A percentile compares a stretch with the other conserved stretches of the same genome.
Conservation (phyloP, 495 filamentous ascomycete genomes). For the Aspergillus diversus region DNA sequence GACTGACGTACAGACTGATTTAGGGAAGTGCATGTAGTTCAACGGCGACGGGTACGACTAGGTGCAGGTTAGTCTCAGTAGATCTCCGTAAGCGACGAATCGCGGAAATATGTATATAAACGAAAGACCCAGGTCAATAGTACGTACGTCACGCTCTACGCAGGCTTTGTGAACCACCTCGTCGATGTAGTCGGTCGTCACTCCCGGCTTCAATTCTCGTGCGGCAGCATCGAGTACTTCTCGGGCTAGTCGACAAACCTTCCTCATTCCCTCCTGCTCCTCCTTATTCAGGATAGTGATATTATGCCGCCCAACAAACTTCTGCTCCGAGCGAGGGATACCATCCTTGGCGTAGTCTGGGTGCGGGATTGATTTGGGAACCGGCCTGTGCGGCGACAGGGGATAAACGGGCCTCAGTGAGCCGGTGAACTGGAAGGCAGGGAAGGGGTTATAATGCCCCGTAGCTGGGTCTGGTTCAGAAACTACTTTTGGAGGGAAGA, state of each 20-base stretch:
- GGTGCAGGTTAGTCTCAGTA: not conserved
- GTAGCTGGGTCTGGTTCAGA: constrained; percentile 91
- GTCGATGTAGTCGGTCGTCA: constrained; percentile 96
- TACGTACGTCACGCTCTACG: constrained; percentile 82
- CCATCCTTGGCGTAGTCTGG: constrained; percentile 88
- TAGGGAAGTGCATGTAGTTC: constrained; percentile 96
- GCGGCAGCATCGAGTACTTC: constrained; percentile 95
- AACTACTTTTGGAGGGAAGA: constrained; percentile 70
- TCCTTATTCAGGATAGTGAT: constrained; percentile 79
- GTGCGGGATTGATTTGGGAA: constrained; percentile 79
- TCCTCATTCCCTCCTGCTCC: constrained; percentile 87
- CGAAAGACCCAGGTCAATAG: too few relatives aligned
- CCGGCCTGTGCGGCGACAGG: constrained; percentile 68
- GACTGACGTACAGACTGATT: constrained; percentile 92
- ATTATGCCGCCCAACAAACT: constrained; percentile 71
- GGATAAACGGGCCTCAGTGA: constrained; percentile 86
- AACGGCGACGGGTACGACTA: constrained; percentile 95
- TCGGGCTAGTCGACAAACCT: constrained; percentile 83
- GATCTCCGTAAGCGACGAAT: not conserved
- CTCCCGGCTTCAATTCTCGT: constrained; percentile 75
- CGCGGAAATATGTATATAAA: too few relatives aligned
- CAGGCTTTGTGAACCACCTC: constrained; percentile 96
- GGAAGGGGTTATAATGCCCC: constrained; percentile 88
- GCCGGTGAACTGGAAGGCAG: constrained; percentile 80
- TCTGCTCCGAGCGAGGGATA: constrained; percentile 77